Evolutionary conservation across 2,329 filamentous ascomycete genomes (phyloP), one percentile per base, ranked within the genome.

Genomic region (Monosporascus sp.): DNA sequence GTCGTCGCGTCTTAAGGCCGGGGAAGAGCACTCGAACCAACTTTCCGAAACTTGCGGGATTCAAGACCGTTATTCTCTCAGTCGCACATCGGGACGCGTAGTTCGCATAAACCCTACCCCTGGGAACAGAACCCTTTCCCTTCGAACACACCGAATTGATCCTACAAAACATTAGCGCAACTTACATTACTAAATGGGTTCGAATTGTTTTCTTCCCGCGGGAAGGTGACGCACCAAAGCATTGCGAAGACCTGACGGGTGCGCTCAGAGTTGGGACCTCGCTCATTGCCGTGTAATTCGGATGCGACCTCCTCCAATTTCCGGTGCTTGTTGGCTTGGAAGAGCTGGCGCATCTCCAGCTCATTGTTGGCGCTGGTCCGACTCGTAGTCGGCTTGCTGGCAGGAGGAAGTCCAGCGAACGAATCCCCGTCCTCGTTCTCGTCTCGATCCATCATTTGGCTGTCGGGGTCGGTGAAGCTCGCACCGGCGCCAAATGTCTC

Each of bases 11-110:
- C 72, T 96, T 93, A 22, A 99, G 86, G 42, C 92, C 93, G 0
- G 94, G 93, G 63, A 97, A 99, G 49, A 99, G 88, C 39, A 99
- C 93, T 34, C 94, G 85, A 36, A 99, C 94, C 44, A 99, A 82
- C 71, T 99, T 99, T 52, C 94, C 94, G 71, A 99, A 99, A 27
- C 93, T 97, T 9, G 94, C 94, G 42, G 94, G 94, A 66, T 99
- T 99, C 53, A 99, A 74, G 9, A 96, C 92, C 1, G 94, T 95
- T 39, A 97, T 95, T 65, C 92, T 85, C 67, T 97, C 92, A 5
- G 88, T 95, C 44, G 90, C 92, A 70, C 94, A 99, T 57, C 90
- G 85, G 25, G 89, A 91, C 47, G 93, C 94, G 70, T 99, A 99
- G 68, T 92, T 92, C 55, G 92, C 90, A 70, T 97, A 99, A 2